Evolutionary conservation across 306 rosid species (phyloP).

Genomic region (Ormosia semicastrata): DNA sequence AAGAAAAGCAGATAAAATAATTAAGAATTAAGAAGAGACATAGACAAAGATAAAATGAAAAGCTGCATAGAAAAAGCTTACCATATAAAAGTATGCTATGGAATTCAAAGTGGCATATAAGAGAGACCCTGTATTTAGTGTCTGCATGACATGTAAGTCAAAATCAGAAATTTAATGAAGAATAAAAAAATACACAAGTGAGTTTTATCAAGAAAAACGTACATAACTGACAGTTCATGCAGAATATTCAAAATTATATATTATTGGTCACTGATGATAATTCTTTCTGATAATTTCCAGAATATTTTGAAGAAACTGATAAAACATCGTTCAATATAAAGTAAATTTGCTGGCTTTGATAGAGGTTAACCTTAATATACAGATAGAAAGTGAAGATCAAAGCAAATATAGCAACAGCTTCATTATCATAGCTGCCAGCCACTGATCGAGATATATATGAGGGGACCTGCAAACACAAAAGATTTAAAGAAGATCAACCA

Average conservation of each 20-base stretch:
- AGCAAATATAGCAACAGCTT: conserved; percentile 99
- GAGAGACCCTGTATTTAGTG: conserved; percentile 97
- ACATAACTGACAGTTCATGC: conserved; percentile 3
- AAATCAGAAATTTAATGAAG: conserved; percentile 37
- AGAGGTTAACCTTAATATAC: conserved; percentile 75
- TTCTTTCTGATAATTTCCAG: background rate
- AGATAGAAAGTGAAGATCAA: conserved; percentile 95
- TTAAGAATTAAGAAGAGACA: conserved; percentile 2
- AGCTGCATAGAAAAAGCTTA: conserved; percentile 33
- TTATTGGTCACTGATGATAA: background rate
- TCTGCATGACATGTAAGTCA: conserved; percentile 47
- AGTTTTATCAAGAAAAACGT: background rate
- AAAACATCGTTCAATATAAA: conserved; percentile 4
- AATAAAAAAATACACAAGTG: conserved; percentile 5
- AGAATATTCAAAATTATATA: conserved; percentile 9
- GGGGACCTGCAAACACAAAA: conserved; percentile 70
- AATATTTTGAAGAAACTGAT: conserved; percentile 7
- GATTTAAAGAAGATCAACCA: background rate
- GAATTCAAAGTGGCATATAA: conserved; percentile 95
- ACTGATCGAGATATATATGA: conserved; percentile 98
- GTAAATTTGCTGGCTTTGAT: background rate
- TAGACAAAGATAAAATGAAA: conserved; percentile 22
- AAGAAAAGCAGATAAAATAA: conserved; percentile 19
- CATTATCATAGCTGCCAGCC: conserved; percentile 99
- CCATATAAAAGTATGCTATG: conserved; percentile 98